Percentiles rank a stretch among this genome's conserved stretches.
Conservation (phyloP, 225 moss, liverwort and hornwort species). For the Takakia lepidozioides region DNA sequence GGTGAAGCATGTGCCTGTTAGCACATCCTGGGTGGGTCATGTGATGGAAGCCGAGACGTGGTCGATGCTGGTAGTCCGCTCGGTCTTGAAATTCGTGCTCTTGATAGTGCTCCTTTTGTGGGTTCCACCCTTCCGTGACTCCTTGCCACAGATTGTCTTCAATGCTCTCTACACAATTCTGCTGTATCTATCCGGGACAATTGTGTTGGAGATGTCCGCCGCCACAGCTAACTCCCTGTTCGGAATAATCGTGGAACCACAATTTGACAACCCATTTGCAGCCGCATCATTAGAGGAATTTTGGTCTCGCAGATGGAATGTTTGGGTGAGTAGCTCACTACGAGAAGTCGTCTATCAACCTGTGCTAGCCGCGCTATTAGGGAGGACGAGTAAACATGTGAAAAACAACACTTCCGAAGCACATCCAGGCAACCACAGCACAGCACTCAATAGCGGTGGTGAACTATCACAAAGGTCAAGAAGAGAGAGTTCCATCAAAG, state of each 20-base stretch:
- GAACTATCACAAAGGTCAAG: no score
- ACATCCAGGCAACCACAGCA: no score
- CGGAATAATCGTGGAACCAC: slow-evolving; percentile 28
- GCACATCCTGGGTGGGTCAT: slow-evolving; percentile 16
- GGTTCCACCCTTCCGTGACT: slow-evolving; percentile 1
- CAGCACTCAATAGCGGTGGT: no score
- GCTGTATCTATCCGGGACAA: slow-evolving; percentile 27
- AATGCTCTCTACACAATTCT: slow-evolving; percentile 20
- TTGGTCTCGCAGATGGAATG: slow-evolving; percentile 45
- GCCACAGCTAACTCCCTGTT: slow-evolving; percentile 18
- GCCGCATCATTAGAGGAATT: slow-evolving; percentile 31
- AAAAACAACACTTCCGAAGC: no score
- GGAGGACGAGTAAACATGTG: no score
- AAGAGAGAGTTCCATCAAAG: no score
- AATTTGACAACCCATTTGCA: slow-evolving; percentile 41
- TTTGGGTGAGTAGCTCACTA: slow-evolving; percentile 28
- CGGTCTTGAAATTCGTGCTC: slow-evolving; percentile 12
- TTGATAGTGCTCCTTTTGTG: slow-evolving; percentile 7
- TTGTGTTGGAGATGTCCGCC: slow-evolving; percentile 29
- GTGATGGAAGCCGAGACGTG: slow-evolving; percentile 24
- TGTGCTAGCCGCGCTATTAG: no score
- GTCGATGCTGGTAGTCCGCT: slow-evolving; percentile 20
- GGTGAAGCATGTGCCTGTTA: slow-evolving; percentile 13
- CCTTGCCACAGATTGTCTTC: slow-evolving; percentile 6
- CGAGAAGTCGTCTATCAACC: slow-evolving; percentile 40